Percentiles rank a stretch among this genome's conserved stretches.
Evolutionary conservation across 305 asterid species (phyloP).

Genomic region (Fraxinus nigra): DNA sequence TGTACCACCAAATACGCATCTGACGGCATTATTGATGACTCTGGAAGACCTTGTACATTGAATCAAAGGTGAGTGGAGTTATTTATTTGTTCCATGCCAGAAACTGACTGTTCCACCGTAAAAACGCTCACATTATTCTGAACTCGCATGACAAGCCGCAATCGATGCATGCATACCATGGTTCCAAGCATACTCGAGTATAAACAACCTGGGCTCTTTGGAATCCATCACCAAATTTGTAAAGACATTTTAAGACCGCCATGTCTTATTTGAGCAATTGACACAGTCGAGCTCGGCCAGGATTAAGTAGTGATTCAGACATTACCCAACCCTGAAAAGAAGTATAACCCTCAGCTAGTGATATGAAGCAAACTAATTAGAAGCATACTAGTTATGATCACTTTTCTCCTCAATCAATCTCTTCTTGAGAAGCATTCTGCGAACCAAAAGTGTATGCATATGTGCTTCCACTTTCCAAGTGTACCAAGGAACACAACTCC

Average conservation of each 20-base stretch:
- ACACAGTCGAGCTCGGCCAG: slow-evolving; percentile 81
- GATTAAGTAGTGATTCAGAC: slow-evolving; percentile 90
- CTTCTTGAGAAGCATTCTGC: background rate
- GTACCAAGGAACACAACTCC: background rate
- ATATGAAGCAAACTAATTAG: background rate
- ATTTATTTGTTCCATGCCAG: background rate
- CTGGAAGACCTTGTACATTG: slow-evolving; percentile 8
- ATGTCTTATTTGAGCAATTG: slow-evolving; percentile 35
- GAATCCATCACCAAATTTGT: slow-evolving; percentile 15
- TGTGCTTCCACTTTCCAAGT: background rate
- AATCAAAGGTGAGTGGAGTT: background rate
- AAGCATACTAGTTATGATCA: background rate
- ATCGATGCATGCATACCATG: background rate
- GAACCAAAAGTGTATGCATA: background rate
- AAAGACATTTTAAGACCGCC: background rate
- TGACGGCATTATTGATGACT: slow-evolving; percentile 6
- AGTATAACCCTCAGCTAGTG: slow-evolving; percentile 20
- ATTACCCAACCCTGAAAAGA: slow-evolving; percentile 87
- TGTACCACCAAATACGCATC: slow-evolving; percentile 3
- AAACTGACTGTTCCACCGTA: slow-evolving; percentile 10
- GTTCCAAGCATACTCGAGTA: slow-evolving; percentile 8
- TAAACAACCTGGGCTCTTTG: slow-evolving; percentile 15
- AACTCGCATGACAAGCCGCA: slow-evolving; percentile 10
- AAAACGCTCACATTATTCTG: slow-evolving; percentile 5
- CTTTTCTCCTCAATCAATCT: background rate